These are phyloP conservation scores for Tolypocladium endophyticum DNA, from an alignment of 2,329 filamentous ascomycete species.

Conservation along the genomic window DNA sequence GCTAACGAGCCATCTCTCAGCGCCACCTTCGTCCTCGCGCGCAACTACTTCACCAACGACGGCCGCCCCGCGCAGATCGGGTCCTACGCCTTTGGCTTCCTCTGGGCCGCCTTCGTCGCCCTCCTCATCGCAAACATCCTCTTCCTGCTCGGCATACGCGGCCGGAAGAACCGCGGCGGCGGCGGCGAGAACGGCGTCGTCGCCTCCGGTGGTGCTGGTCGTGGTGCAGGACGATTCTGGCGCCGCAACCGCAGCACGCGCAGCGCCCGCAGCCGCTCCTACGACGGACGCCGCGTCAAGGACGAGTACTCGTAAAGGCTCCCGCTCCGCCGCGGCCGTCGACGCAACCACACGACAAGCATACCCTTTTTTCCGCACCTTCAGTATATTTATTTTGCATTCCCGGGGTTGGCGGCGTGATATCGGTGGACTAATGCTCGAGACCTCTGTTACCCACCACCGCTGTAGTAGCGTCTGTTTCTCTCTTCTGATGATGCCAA, in stretches of 20 bases:
- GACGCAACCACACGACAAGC: not conserved
- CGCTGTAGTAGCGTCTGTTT: not conserved
- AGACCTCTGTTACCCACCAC: not conserved
- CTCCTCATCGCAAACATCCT: slow-evolving; percentile 57
- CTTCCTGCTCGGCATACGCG: slow-evolving; percentile 53
- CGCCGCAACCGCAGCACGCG: slow-evolving; percentile 22
- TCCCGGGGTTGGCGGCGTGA: not conserved
- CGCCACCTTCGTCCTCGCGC: slow-evolving; percentile 56
- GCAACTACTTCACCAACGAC: slow-evolving; percentile 49
- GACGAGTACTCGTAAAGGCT: slow-evolving; percentile 54
- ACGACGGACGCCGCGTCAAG: slow-evolving; percentile 50
- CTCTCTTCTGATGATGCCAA: not conserved
- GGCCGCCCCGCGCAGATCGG: slow-evolving; percentile 52
- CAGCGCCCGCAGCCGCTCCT: slow-evolving; percentile 27
- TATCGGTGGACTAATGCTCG: not conserved
- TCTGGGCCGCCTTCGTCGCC: slow-evolving; percentile 60
- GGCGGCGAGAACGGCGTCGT: slow-evolving; percentile 15
- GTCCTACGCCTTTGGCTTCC: slow-evolving; percentile 62
- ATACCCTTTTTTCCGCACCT: too few relatives aligned
- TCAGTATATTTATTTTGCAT: not conserved
- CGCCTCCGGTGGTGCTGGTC: slow-evolving; percentile 5
- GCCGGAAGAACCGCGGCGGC: slow-evolving; percentile 26
- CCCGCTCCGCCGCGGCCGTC: not conserved
- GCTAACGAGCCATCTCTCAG: slow-evolving; percentile 13
- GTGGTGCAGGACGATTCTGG: slow-evolving; percentile 14